Conservation (phyloP, 371 early-diverging fungal species). For the Mucor indicus region DNA sequence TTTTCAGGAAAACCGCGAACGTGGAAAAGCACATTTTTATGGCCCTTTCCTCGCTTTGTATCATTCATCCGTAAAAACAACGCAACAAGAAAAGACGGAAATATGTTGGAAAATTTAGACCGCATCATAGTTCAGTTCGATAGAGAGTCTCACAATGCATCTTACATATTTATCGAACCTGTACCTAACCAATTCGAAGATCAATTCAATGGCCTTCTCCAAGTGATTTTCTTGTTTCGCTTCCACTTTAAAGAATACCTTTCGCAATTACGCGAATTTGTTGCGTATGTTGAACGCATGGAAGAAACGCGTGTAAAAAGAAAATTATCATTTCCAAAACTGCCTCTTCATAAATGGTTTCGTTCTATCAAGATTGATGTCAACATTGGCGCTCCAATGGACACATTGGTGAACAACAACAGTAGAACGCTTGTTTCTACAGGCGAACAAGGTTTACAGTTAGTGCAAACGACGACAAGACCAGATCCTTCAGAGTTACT, state of each 20-base stretch:
- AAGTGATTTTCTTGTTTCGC: constrained; percentile 14
- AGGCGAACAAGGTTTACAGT: not conserved
- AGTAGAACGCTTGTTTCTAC: too few species aligned
- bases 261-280: constrained; percentile 2
- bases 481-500: not conserved
- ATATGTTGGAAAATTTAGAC: not conserved
- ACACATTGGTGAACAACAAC: too few species aligned
- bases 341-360: constrained; percentile 27
- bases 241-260: constrained; percentile 26
- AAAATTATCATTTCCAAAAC: constrained; percentile 22
- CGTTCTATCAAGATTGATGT: constrained; percentile 14
- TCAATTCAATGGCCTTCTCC: constrained; percentile 2
- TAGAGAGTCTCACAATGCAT: too few species aligned
- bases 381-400: constrained; percentile 14
- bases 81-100: too few species aligned
- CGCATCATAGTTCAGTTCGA: too few species aligned
- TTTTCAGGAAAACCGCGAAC: constrained; percentile 12
- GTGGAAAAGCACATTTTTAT: constrained; percentile 22
- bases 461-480: constrained; percentile 12
- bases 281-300: constrained; percentile 16
- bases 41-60: constrained; percentile 39
- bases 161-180: constrained; percentile 7
- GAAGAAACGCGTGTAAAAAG: constrained; percentile 14
- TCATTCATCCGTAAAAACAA: too few species aligned
- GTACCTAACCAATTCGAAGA: constrained; percentile 2